Conservation (phyloP, 2,329 filamentous ascomycete genomes). For the Metarhizium sp. region DNA sequence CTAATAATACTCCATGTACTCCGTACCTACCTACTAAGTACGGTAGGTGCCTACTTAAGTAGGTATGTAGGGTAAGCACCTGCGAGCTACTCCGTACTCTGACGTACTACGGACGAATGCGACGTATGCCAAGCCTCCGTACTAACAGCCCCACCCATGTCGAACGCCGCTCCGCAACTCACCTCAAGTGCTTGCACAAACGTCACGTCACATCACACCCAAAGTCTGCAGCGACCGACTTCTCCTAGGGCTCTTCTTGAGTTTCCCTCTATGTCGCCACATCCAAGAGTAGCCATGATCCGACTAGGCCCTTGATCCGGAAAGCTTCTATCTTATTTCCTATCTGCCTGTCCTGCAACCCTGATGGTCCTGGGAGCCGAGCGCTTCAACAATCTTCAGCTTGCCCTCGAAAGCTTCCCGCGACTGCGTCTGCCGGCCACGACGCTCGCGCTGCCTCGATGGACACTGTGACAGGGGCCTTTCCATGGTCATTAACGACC, state of each 20-base stretch:
- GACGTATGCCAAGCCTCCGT: no score
- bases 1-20: no score
- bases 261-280: not conserved
- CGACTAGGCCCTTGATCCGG: not conserved
- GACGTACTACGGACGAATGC: no score
- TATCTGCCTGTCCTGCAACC: not conserved
- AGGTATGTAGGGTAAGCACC: no score
- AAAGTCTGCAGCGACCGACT: not conserved
- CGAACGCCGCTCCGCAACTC: not conserved
- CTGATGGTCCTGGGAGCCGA: slow-evolving; percentile 2
- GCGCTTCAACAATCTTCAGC: not conserved
- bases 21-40: no score
- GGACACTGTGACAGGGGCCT: not conserved
- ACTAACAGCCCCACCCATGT: no score
- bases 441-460: slow-evolving; percentile 3
- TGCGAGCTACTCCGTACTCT: no score
- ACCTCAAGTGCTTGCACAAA: not conserved
- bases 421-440: slow-evolving; percentile 4
- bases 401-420: not conserved
- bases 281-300: not conserved
- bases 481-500: not conserved
- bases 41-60: no score
- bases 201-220: not conserved
- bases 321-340: not conserved
- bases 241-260: not conserved